Percentiles rank a stretch among this genome's conserved stretches.
Evolutionary conservation across 176 grass and related monocot species (phyloP).

Genomic region (Cymbopogon citratus): DNA sequence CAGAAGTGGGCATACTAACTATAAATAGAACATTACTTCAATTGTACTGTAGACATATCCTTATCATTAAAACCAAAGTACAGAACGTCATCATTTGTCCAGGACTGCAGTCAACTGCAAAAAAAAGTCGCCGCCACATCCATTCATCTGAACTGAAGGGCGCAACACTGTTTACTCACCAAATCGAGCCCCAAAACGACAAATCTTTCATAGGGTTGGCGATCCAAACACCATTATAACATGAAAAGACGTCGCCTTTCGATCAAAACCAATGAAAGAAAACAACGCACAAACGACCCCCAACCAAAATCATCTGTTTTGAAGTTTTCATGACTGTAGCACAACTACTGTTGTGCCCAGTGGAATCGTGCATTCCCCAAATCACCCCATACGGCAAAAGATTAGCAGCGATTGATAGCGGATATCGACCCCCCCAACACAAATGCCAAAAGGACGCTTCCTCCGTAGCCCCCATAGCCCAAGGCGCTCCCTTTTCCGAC

Average conservation of each 20-base stretch:
- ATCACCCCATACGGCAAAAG: neutral
- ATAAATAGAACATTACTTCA: neutral
- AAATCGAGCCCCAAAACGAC: neutral
- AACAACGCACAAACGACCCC: neutral
- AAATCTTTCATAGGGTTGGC: neutral
- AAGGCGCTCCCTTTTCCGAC: neutral
- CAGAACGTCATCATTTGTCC: slow-evolving; percentile 2
- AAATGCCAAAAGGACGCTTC: neutral
- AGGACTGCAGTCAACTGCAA: neutral
- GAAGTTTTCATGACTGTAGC: neutral
- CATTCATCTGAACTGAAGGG: neutral
- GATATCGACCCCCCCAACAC: neutral
- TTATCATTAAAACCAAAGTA: neutral
- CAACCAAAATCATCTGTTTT: neutral
- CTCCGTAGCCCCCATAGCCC: neutral
- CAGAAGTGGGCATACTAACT: neutral
- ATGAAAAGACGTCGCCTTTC: neutral
- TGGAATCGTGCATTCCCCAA: slow-evolving; percentile 1
- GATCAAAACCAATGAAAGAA: neutral
- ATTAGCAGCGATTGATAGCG: neutral
- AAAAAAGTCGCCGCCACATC: neutral
- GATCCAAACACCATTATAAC: neutral
- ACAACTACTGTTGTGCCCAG: neutral
- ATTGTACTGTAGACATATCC: neutral
- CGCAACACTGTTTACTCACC: neutral